Conservation (phyloP, 202 grass and related monocot species). For the Setaria italica region DNA sequence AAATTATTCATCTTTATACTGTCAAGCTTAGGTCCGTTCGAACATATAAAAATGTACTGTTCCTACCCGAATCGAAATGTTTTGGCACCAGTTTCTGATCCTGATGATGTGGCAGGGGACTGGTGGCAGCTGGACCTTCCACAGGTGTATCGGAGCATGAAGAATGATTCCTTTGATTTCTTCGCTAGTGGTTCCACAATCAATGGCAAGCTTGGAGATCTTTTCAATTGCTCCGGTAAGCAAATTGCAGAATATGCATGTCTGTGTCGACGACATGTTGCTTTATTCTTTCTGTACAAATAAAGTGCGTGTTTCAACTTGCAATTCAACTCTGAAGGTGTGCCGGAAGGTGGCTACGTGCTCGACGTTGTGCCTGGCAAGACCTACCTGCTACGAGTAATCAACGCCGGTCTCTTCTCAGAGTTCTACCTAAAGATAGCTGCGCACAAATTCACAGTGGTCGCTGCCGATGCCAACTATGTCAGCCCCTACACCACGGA, state of each 20-base stretch:
- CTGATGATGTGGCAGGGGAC: constrained; percentile 33
- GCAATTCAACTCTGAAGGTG: neutral
- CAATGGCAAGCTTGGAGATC: constrained; percentile 41
- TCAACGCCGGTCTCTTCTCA: constrained; percentile 66
- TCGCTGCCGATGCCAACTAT: constrained; percentile 54
- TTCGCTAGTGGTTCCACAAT: constrained; percentile 34
- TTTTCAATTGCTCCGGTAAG: neutral
- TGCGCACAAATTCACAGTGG: constrained; percentile 61
- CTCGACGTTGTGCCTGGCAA: constrained; percentile 55
- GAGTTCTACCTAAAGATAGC: constrained; percentile 74
- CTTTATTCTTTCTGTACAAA: neutral
- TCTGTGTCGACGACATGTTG: neutral
- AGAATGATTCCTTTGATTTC: neutral
- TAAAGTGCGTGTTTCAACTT: neutral
- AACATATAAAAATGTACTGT: neutral
- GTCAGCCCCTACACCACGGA: constrained; percentile 53
- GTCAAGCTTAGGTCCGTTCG: neutral
- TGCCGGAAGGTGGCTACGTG: neutral
- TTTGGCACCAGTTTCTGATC: neutral
- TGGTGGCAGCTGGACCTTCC: constrained; percentile 62
- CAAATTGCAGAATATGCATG: neutral
- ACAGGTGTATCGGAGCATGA: constrained; percentile 29
- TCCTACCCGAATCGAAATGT: neutral
- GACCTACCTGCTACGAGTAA: constrained; percentile 59
- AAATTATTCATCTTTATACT: neutral